Evolutionary conservation across 768 basidiomycete genomes (phyloP).

Genomic region (Collybiopsis confluens): DNA sequence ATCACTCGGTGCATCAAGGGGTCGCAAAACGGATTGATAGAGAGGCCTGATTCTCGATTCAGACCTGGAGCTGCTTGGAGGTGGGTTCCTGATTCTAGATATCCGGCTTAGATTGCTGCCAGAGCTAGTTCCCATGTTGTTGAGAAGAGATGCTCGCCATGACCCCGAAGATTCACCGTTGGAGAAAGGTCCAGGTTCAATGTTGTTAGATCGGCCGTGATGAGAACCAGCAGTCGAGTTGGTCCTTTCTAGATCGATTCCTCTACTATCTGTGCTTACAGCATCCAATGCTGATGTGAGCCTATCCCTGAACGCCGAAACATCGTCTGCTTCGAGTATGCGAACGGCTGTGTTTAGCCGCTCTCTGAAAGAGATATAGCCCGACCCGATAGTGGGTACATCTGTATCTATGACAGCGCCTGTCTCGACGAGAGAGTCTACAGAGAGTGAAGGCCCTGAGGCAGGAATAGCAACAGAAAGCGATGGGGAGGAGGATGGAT

Average conservation of each 20-base stretch:
- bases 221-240: neutral
- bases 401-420: neutral
- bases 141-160: neutral
- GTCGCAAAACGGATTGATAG: neutral
- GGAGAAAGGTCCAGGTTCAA: no score
- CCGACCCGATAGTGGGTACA: neutral
- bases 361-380: conserved; percentile 7
- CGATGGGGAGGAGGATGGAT: neutral
- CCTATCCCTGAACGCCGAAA: conserved; percentile 2
- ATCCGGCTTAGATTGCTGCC: no score
- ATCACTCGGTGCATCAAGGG: neutral
- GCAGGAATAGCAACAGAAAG: neutral
- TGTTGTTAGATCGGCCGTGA: neutral
- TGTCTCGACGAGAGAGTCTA: neutral
- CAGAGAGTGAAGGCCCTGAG: neutral
- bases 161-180: neutral
- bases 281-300: conserved; percentile 5
- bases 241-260: neutral
- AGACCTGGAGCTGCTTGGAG: neutral
- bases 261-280: neutral
- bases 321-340: conserved; percentile 4
- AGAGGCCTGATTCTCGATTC: neutral
- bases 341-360: conserved; percentile 5
- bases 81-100: neutral
- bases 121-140: neutral